Evolutionary conservation across 345 rosid genomes (phyloP), one percentile per base, ranked within the genome.

Genomic region (Ceriops tagal): DNA sequence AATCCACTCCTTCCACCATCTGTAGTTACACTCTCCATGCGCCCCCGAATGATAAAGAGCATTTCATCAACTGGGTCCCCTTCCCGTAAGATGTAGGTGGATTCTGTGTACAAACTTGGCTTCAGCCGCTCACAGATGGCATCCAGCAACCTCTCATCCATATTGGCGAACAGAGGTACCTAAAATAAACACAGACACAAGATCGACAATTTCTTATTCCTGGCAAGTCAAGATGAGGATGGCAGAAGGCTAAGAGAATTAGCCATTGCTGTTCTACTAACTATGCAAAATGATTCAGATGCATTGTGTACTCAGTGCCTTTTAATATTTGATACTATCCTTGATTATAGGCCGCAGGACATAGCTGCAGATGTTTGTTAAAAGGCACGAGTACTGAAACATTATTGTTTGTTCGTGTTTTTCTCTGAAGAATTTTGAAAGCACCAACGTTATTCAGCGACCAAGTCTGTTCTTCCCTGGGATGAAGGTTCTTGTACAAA

Each of bases 1-100:
- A 89, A 89, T 1, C 97, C 97, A 53, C 88, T 92, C 77, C 97
- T 83, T 53, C 96, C 93, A 56, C 96, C 97, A 75, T 92, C 97
- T 31, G 97, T 92, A 0, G 97, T 89, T 39, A 89, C 92, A 65
- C 97, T 92, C 69, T 92, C 97, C 27, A 89, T 81, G 55, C 89
- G 78, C 15, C 96, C 97, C 1, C 92, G 85, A 16, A 92, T 92
- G 26, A 92, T 88, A 78, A 89, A 92, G 8, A 92, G 84, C 97
- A 92, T 92, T 75, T 89, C 93, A 62, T 88, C 82, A 3, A 92
- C 97, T 0, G 97, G 97, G 35, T 92, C 97, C 21, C 89, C 97
- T 86, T 92, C 96, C 21, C 96, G 81, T 37, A 89, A 96, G 4
- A 92, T 81, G 71, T 79, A 85, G 5, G 96, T 92, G 4, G 77